phyloP scores from a whole-genome alignment of 1,284 basidiomycete genomes.

The Puccinia hordei region DNA sequence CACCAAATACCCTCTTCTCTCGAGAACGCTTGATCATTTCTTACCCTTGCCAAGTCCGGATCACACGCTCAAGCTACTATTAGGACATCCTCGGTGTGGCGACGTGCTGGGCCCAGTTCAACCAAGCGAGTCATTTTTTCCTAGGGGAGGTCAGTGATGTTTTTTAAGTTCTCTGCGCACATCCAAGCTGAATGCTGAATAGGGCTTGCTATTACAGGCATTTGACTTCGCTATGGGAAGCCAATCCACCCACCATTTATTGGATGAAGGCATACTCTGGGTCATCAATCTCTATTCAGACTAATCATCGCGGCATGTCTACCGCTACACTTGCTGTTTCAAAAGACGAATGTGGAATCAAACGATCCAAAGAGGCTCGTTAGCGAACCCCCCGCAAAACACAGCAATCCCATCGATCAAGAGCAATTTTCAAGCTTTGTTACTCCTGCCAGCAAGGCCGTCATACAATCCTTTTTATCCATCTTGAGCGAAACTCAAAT shows the following conservation, averaged over 20 bases:
- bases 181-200: background rate
- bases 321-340: background rate
- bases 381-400: background rate
- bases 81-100: conserved; percentile 7
- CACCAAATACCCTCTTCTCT: too few relatives aligned
- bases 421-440: conserved; percentile 1
- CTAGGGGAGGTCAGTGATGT: conserved; percentile 1
- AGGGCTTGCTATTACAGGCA: conserved; percentile 9
- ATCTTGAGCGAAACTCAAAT: background rate
- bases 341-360: background rate
- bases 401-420: background rate
- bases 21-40: too few relatives aligned
- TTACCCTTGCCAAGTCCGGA: too few relatives aligned
- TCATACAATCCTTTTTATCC: background rate
- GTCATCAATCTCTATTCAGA: conserved; percentile 13
- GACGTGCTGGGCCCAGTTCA: background rate
- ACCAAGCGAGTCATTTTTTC: conserved; percentile 24
- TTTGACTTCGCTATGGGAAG: conserved; percentile 37
- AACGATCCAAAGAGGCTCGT: background rate
- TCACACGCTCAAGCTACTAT: too few relatives aligned
- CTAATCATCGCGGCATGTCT: conserved; percentile 38
- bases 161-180: background rate
- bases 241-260: conserved; percentile 12
- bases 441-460: background rate
- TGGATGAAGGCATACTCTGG: background rate